Evolutionary conservation across 345 rosid genomes (phyloP).

Genomic region (Reutealis trisperma): DNA sequence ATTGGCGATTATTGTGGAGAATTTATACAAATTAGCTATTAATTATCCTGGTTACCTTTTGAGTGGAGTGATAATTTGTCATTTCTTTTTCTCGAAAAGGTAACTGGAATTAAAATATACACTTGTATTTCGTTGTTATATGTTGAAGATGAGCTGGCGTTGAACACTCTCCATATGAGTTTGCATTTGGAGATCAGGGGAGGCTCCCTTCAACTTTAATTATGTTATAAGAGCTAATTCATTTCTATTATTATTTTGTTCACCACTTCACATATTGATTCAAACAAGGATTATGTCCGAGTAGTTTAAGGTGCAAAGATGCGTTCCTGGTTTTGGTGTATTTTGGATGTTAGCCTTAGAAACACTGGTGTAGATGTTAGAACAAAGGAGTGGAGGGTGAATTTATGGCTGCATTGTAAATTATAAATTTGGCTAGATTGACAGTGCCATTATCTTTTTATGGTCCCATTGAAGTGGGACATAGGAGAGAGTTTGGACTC

Average conservation of each 20-base stretch:
- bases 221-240: neutral
- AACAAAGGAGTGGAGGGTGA: neutral
- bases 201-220: neutral
- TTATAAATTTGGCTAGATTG: neutral
- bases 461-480: no score
- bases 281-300: neutral
- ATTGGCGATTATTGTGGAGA: neutral
- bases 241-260: no score
- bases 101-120: neutral
- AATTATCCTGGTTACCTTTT: neutral
- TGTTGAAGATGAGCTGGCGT: neutral
- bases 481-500: no score
- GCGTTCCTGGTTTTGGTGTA: neutral
- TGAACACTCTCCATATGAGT: neutral
- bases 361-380: neutral
- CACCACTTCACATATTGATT: neutral
- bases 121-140: neutral
- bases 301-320: neutral
- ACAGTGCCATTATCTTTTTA: no score
- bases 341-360: neutral
- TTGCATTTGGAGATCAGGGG: neutral
- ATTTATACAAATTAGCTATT: neutral
- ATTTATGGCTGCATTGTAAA: neutral
- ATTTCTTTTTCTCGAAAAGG: neutral
- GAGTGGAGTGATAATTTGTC: neutral